Evolutionary conservation across 768 basidiomycete species (phyloP).

Genomic region (Termitomyces sp.): DNA sequence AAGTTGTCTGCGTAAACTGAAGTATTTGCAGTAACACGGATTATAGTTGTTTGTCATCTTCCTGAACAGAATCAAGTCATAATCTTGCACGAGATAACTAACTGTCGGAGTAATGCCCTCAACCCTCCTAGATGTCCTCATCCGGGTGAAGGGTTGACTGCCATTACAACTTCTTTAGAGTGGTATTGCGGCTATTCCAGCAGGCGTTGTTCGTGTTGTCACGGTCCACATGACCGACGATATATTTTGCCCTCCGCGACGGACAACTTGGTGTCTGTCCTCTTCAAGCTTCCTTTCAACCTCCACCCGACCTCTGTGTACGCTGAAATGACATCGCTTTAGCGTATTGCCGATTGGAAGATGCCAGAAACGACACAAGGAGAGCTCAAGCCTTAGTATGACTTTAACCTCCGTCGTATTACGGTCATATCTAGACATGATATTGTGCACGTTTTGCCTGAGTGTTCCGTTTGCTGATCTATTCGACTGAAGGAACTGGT

Average conservation of each 20-base stretch:
- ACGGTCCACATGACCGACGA: constrained; percentile 39
- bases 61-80: constrained; percentile 45
- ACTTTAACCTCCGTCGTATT: no score
- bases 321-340: no score
- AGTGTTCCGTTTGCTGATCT: no score
- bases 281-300: no score
- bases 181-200: neutral
- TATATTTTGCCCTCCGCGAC: constrained; percentile 23
- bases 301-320: no score
- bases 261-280: constrained; percentile 20
- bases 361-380: no score
- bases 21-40: constrained; percentile 16
- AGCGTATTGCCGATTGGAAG: no score
- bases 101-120: no score
- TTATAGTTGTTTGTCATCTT: constrained; percentile 51
- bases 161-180: neutral
- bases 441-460: no score
- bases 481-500: no score
- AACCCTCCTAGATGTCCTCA: neutral
- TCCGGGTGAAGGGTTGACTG: neutral
- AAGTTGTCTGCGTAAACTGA: neutral
- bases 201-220: constrained; percentile 21
- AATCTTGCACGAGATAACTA: constrained; percentile 32
- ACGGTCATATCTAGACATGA: no score
- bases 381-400: no score